Evolutionary conservation across 106 monocot genomes (phyloP).

Genomic region (Dendrobium officinale): DNA sequence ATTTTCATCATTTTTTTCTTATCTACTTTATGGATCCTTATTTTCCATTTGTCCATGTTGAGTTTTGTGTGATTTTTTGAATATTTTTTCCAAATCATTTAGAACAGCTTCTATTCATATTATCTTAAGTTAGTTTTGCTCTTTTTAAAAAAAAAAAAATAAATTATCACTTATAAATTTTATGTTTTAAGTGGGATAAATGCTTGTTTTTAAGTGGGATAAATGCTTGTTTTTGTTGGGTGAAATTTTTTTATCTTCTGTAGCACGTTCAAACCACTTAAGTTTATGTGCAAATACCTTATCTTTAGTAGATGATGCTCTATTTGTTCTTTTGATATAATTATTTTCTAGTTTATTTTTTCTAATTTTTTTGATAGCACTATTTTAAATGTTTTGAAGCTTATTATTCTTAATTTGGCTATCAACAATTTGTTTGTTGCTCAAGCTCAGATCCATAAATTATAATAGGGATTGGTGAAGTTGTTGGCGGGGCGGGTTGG

Average conservation of each 20-base stretch:
- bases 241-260: neutral
- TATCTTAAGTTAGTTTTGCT: neutral
- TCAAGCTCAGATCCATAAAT: neutral
- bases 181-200: no score
- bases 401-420: neutral
- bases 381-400: no score
- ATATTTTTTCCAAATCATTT: neutral
- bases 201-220: neutral
- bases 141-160: neutral
- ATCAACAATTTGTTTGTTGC: neutral
- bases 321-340: neutral
- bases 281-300: neutral
- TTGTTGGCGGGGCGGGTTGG: no score
- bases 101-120: neutral
- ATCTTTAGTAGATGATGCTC: neutral
- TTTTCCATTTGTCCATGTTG: neutral
- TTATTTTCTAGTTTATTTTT: neutral
- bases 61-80: neutral
- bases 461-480: neutral
- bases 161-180: no score
- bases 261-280: neutral
- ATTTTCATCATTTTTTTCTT: neutral
- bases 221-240: neutral
- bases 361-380: neutral
- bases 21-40: neutral